Base-by-base conservation (phyloP, 2,329 filamentous ascomycete species). In the Scleromitrula shiraiana region DNA sequence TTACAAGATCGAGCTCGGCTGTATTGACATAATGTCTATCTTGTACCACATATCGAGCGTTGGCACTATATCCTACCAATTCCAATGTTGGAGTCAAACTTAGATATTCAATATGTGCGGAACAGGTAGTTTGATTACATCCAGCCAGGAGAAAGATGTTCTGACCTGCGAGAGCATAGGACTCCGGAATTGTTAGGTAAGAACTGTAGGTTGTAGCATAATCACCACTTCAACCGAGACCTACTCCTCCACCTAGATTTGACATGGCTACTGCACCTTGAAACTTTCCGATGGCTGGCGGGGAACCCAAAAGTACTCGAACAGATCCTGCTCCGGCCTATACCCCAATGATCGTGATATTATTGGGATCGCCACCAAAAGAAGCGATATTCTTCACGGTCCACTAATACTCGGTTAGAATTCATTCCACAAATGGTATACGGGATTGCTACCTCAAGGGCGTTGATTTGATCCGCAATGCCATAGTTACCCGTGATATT, bases 121-220 rank as follows among this genome's bases (percentile, higher is more conserved):
- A 59, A 2, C 74, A 49, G 5, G 58, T 56, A 3, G 65, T 65
- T 48, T 71, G 61, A 15, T 66, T 73, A 60, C 75, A 78, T 17
- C 72, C 73, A 1, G 68, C 67, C 10, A 64, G 68, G 2, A 59
- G 54, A 51, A 78, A 72, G 41, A 78, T 71, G 10, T 70, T 65
- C 30, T 70, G 65, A 0, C 73, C 74, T 5, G 70, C 72, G 1
- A 68, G 59, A 2, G 66, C 62, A 53, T 75, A 76, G 3, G 72
- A 74, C 41, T 75, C 63, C 4, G 67, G 58, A 30, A 77, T 66
- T 0, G 74, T 77, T 42, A 72, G 69, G 60, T 77, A 78, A 5
- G 69, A 67, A 33, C 70, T 74, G 61, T 77, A 78, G 0, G 72
- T 74, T 1, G 73, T 76, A 6, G 71, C 72, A 44, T 77, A 77